phyloP scores from a whole-genome alignment of 495 filamentous ascomycete genomes.

The Aspergillus cristatus region DNA sequence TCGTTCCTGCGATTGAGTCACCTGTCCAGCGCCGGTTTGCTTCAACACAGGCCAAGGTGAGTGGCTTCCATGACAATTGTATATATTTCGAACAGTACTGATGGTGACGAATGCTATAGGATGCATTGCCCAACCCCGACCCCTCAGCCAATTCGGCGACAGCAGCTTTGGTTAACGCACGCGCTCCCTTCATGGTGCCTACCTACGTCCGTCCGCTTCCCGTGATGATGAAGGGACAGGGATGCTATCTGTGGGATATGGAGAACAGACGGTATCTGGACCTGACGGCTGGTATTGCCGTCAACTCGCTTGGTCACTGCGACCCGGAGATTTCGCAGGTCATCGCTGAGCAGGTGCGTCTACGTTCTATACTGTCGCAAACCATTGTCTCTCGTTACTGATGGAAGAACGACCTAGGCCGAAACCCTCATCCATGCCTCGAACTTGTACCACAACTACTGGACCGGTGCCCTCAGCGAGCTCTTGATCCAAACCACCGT shows the following conservation, averaged over 20 bases:
- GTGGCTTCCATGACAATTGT: not conserved
- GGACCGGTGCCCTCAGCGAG: slow-evolving; percentile 80
- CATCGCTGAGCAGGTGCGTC: slow-evolving; percentile 60
- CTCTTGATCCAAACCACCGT: slow-evolving; percentile 71
- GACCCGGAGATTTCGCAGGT: slow-evolving; percentile 63
- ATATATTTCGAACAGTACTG: not conserved
- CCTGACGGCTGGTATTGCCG: slow-evolving; percentile 92
- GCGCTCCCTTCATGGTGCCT: slow-evolving; percentile 80
- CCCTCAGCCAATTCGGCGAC: slow-evolving; percentile 69
- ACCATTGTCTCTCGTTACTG: not conserved
- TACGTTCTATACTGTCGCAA: not conserved
- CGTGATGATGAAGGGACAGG: slow-evolving; percentile 79
- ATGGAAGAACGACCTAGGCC: slow-evolving; percentile 36
- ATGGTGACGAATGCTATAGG: slow-evolving; percentile 37
- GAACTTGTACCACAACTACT: slow-evolving; percentile 93
- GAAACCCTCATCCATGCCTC: slow-evolving; percentile 78
- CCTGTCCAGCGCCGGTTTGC: slow-evolving; percentile 30
- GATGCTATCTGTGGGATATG: slow-evolving; percentile 81
- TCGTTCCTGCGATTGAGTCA: slow-evolving; percentile 26
- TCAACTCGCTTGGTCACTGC: slow-evolving; percentile 85
- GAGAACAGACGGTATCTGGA: slow-evolving; percentile 86
- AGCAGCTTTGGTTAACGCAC: slow-evolving; percentile 59
- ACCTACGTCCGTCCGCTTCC: slow-evolving; percentile 90
- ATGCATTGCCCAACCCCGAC: slow-evolving; percentile 67
- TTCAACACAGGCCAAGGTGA: slow-evolving; percentile 15